A percentile compares a stretch with the other conserved stretches of the same genome.
phyloP scores from a whole-genome alignment of 495 filamentous ascomycete species.

The Penicillium bialowiezense region DNA sequence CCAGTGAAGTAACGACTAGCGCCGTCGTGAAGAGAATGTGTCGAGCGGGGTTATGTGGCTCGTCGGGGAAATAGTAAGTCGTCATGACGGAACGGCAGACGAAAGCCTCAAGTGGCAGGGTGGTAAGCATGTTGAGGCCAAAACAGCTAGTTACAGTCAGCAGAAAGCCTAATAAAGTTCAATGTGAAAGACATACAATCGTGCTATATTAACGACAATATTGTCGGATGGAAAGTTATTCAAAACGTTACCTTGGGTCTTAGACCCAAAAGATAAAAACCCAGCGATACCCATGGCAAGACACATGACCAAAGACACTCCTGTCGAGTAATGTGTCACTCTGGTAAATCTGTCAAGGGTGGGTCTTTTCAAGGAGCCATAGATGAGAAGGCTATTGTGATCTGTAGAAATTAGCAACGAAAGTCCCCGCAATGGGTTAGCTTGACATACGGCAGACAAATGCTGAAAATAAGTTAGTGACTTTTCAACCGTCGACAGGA shows the following conservation, averaged over 20 bases:
- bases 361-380: constrained; percentile 89
- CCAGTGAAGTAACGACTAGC: constrained; percentile 77
- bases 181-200: constrained; percentile 54
- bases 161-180: neutral
- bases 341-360: constrained; percentile 89
- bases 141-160: constrained; percentile 59
- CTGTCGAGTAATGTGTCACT: constrained; percentile 91
- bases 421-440: neutral
- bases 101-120: constrained; percentile 91
- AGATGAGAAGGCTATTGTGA: constrained; percentile 95
- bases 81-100: constrained; percentile 96
- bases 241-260: constrained; percentile 89
- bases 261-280: constrained; percentile 88
- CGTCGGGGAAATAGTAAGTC: constrained; percentile 83
- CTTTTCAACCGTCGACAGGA: neutral
- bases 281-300: constrained; percentile 83
- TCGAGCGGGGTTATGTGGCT: constrained; percentile 76
- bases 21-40: constrained; percentile 82
- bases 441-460: constrained; percentile 74
- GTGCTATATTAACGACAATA: constrained; percentile 87
- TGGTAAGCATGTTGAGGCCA: constrained; percentile 97
- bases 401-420: constrained; percentile 45
- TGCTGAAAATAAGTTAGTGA: constrained; percentile 51
- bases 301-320: constrained; percentile 84
- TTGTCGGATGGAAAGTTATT: constrained; percentile 95